Conservation (phyloP, 495 filamentous ascomycete species). For the Bathelium albidoporum region DNA sequence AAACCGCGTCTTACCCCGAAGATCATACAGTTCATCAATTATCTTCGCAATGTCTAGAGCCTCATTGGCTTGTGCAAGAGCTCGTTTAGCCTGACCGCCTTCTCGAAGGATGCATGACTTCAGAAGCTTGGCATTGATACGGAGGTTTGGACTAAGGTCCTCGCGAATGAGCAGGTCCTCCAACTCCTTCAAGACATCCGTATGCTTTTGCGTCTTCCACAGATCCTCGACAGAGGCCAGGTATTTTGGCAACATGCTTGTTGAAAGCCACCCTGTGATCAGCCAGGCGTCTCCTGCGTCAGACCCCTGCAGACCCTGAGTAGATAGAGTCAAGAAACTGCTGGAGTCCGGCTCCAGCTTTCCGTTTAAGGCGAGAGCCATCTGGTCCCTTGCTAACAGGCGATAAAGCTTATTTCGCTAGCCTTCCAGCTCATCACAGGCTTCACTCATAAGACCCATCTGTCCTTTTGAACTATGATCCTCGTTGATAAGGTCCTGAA, state of each 20-base stretch:
- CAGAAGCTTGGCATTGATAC: conserved; percentile 1
- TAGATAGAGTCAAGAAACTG: background rate
- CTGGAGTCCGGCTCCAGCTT: background rate
- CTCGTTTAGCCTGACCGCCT: background rate
- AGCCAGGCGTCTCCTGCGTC: background rate
- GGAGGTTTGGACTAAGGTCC: background rate
- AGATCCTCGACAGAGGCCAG: background rate
- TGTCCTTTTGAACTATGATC: background rate
- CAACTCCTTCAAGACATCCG: background rate
- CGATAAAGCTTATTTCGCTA: background rate
- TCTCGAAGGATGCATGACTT: background rate
- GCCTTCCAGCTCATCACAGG: background rate
- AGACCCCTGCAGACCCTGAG: background rate
- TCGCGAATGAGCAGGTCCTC: background rate
- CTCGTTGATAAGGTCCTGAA: background rate
- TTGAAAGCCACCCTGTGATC: background rate
- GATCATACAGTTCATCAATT: background rate
- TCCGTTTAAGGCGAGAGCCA: background rate
- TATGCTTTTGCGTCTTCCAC: background rate
- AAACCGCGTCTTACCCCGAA: background rate
- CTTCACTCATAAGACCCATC: background rate
- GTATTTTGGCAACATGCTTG: background rate
- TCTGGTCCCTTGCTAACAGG: background rate
- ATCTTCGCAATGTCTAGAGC: background rate
- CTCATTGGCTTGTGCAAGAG: conserved; percentile 1